Evolutionary conservation across 2,329 filamentous ascomycete genomes (phyloP), one percentile per base, ranked within the genome.

Genomic region (Stachybotrys chlorohalonatus): DNA sequence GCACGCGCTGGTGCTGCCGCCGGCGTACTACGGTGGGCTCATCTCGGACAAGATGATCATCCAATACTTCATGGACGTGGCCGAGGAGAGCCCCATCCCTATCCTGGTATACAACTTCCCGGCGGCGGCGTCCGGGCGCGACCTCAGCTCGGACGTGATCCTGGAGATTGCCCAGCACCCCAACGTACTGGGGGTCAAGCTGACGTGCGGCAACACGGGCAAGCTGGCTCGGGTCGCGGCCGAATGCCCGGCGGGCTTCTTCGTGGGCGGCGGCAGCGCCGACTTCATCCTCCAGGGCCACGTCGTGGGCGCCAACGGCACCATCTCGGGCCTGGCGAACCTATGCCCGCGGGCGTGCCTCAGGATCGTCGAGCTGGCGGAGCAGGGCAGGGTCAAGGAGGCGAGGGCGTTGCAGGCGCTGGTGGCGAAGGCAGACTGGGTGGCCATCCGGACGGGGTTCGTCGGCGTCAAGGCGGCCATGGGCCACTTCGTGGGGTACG

Each of bases 1-100:
- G 66, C 89, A 87, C 59, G 87, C 87, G 3, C 78, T 94, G 52
- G 81, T 93, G 0, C 77, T 93, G 13, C 87, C 89, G 15, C 89
- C 89, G 1, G 84, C 83, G 51, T 94, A 93, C 73, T 93, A 91
- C 71, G 82, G 85, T 51, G 66, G 80, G 1, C 73, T 89, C n/a
- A 84, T 90, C 63, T 81, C 77, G 11, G 78, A 81, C 11, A 58
- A 64, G 31, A 62, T 69, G 11, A 55, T 68, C 7, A 57, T 81
- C 46, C 77, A 79, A 52, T 85, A 84, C 68, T 92, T 90, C 75
- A 73, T 70, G 47, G 78, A 82, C 57, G 81, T 86, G 47, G 83
- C 83, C n/a, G 74, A 75, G 49, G 73, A 67, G 45, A 83, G 80
- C 2, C 81, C 81, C 0, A 74, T 86, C 45, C 83, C 84, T 2